Conservation (phyloP, 2,329 filamentous ascomycete genomes). For the Myriosclerotinia scirpicola region DNA sequence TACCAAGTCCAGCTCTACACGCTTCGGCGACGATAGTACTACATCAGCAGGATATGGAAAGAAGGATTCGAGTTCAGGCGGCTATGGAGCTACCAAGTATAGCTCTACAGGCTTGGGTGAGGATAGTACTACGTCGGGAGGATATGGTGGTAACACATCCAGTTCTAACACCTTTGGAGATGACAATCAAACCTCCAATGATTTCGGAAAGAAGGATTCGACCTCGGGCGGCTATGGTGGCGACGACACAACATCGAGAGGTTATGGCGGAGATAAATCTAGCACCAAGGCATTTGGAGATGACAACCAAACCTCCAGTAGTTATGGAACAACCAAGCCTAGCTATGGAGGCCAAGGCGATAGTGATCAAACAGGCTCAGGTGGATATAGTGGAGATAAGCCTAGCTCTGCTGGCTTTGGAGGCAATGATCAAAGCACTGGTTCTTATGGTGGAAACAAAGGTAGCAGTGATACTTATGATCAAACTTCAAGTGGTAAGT, state of each 20-base stretch:
- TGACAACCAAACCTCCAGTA: background rate
- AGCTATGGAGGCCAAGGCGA: background rate
- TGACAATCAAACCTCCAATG: background rate
- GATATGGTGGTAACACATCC: background rate
- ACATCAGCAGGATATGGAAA: background rate
- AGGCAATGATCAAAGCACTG: background rate
- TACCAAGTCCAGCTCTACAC: too few species aligned
- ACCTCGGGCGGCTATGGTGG: background rate
- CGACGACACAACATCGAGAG: background rate
- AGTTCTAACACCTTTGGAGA: background rate
- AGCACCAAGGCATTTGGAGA: background rate
- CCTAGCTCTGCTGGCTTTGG: constrained; percentile 3
- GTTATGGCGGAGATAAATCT: background rate
- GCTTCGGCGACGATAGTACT: background rate
- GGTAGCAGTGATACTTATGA: constrained; percentile 2
- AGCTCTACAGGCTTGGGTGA: background rate
- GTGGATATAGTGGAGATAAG: constrained; percentile 12
- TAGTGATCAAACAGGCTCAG: background rate
- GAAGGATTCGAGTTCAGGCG: background rate
- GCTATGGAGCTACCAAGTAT: background rate
- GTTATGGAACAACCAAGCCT: background rate
- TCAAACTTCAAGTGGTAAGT: constrained; percentile 12
- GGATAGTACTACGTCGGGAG: background rate
- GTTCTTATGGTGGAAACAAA: constrained; percentile 1
- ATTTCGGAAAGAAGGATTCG: background rate